A percentile compares a stretch with the other conserved stretches of the same genome.
Evolutionary conservation across 1,284 basidiomycete species (phyloP).

Genomic region (Naganishia cerealis): DNA sequence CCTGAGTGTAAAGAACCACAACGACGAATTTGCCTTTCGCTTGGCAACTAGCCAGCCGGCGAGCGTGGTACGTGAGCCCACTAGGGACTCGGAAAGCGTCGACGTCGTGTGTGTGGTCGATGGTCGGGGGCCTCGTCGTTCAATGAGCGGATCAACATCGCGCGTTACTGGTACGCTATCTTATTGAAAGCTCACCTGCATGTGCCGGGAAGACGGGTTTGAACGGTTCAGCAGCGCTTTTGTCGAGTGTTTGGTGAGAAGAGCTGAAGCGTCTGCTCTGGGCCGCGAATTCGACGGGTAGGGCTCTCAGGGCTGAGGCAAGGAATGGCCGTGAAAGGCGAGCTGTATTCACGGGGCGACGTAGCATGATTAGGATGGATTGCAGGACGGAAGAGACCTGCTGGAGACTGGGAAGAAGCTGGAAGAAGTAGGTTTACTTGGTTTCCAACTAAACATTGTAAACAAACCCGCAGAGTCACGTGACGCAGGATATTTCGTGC

Average conservation of each 20-base stretch:
- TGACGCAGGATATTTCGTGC: slow-evolving; percentile 17
- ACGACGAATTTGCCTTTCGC: slow-evolving; percentile 41
- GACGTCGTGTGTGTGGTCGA: slow-evolving; percentile 65
- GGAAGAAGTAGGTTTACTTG: not conserved
- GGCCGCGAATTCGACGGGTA: not conserved
- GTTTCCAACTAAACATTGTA: slow-evolving; percentile 1
- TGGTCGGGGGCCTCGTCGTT: slow-evolving; percentile 38
- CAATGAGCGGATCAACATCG: too few relatives aligned
- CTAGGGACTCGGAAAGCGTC: slow-evolving; percentile 61
- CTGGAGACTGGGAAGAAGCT: not conserved
- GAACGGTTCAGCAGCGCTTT: slow-evolving; percentile 19
- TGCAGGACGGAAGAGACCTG: not conserved
- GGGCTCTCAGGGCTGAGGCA: not conserved
- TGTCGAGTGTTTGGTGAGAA: not conserved
- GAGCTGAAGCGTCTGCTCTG: not conserved
- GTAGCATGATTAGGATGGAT: not conserved
- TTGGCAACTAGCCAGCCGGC: slow-evolving; percentile 64
- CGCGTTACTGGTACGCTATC: too few relatives aligned
- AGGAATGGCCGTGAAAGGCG: too few relatives aligned
- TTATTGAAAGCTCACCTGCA: not conserved
- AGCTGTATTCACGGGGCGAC: not conserved
- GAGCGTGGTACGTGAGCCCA: slow-evolving; percentile 65
- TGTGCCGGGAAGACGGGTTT: slow-evolving; percentile 26
- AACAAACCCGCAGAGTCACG: slow-evolving; percentile 11
- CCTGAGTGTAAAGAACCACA: slow-evolving; percentile 63